These are phyloP conservation scores for Aleurites moluccanus DNA, from an alignment of 441 rosid genomes.

Conservation along the genomic window DNA sequence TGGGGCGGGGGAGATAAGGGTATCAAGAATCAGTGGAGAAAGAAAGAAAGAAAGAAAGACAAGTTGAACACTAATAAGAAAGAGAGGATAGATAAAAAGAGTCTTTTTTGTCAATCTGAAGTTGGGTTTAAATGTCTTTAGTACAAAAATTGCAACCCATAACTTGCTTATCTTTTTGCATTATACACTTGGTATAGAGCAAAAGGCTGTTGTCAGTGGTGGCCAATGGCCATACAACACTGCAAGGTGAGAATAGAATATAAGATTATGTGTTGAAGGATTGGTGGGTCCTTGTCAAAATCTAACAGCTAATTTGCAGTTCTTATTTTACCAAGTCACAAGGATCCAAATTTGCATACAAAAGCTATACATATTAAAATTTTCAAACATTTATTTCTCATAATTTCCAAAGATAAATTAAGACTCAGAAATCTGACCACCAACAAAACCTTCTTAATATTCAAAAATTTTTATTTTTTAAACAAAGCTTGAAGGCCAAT, in stretches of 20 bases:
- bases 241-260: constrained; percentile 29
- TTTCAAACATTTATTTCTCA: too few relatives aligned
- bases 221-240: constrained; percentile 32
- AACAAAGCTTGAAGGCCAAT: too few relatives aligned
- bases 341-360: constrained; percentile 34
- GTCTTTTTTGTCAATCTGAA: constrained; percentile 10
- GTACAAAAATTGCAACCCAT: constrained; percentile 22
- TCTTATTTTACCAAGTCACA: constrained; percentile 29
- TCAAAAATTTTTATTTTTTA: too few relatives aligned
- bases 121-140: constrained; percentile 32
- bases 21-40: constrained; percentile 22
- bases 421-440: too few relatives aligned
- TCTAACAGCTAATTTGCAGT: constrained; percentile 37
- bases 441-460: too few relatives aligned
- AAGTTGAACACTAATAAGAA: not conserved
- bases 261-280: constrained; percentile 19
- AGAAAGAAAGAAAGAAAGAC: constrained; percentile 8
- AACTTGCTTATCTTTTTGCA: constrained; percentile 26
- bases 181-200: constrained; percentile 11
- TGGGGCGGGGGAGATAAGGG: constrained; percentile 31
- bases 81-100: constrained; percentile 19
- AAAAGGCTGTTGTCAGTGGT: constrained; percentile 41
- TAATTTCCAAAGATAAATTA: too few relatives aligned
- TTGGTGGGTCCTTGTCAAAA: constrained; percentile 49
- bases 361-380: constrained; percentile 6